Conservation (phyloP, 345 rosid genomes). For the Moricandia moricandioides region DNA sequence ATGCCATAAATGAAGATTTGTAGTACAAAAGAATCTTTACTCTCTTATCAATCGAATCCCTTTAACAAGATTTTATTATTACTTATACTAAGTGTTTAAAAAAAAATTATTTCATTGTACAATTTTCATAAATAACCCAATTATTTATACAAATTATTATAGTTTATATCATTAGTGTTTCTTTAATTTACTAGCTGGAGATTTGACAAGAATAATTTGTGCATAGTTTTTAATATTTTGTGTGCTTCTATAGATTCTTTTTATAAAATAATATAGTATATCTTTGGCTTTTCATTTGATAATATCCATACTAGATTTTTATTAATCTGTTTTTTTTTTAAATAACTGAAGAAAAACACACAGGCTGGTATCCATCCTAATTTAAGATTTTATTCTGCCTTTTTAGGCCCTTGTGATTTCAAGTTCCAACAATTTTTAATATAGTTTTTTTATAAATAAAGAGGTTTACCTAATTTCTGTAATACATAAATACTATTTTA, state of each 20-base stretch:
- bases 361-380: conserved; percentile 21
- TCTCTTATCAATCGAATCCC: background rate
- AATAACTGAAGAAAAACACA: background rate
- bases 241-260: background rate
- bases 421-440: conserved; percentile 37
- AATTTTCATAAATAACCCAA: background rate
- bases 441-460: conserved; percentile 10
- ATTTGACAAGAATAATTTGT: background rate
- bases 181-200: background rate
- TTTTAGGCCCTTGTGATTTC: conserved; percentile 35
- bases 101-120: background rate
- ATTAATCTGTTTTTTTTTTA: background rate
- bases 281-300: conserved; percentile 17
- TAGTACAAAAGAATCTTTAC: background rate
- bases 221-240: background rate
- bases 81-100: background rate
- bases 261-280: background rate
- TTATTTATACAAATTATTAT: background rate
- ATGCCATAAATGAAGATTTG: background rate
- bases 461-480: conserved; percentile 31
- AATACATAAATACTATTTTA: background rate
- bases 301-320: background rate
- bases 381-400: background rate
- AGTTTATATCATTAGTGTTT: background rate
- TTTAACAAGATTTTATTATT: background rate